Base-by-base conservation (phyloP, 176 grass and related monocot genomes). In the Avena insularis region DNA sequence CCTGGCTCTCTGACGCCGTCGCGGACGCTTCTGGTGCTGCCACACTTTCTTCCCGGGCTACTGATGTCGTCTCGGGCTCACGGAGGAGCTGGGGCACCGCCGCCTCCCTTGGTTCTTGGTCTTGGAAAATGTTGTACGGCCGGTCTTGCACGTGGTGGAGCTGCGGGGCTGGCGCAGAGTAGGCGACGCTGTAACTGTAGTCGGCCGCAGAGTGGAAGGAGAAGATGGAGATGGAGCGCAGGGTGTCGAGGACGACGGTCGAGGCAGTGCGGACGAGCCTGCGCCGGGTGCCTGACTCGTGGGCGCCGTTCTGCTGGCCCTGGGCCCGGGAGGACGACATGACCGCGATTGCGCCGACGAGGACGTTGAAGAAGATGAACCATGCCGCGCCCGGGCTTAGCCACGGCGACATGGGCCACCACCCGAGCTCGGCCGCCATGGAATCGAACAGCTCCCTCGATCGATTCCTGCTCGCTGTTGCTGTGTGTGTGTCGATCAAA, bases 281-380 rank as follows among this genome's bases (percentile, higher is more conserved):
- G 3, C 27, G 78, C 27, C 29, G 46, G 50, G 69, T 2, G 6
- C 48, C 19, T 12, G 60, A 21, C 16, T 25, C 45, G 4, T 0
- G 2, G 29, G 29, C 29, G 25, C 83, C 20, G 20, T 29, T 20
- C 2, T 65, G 72, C 83, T 66, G 45, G 8, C 31, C 8, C 29
- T 47, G 48, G 16, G 29, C 29, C 29, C 65, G 65, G 16, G 67
- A 71, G 20, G 71, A 73, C 43, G 85, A 75, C 31, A 82, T 71
- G 61, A 77, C 8, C 4, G 55, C 69, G 70, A 88, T 77, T 20
- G 69, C 77, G 43, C 60, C 81, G 29, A 91, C 43, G 69, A 91
- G 20, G 59, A 71, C 16, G 86, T 88, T 85, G 81, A 85, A 29
- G 60, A 85, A 23, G 20, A 91, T 17, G 90, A 91, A 91, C 27